These are phyloP conservation scores for Ceratocystis lukuohia DNA, from an alignment of 2,329 filamentous ascomycete genomes.

Conservation along the genomic window DNA sequence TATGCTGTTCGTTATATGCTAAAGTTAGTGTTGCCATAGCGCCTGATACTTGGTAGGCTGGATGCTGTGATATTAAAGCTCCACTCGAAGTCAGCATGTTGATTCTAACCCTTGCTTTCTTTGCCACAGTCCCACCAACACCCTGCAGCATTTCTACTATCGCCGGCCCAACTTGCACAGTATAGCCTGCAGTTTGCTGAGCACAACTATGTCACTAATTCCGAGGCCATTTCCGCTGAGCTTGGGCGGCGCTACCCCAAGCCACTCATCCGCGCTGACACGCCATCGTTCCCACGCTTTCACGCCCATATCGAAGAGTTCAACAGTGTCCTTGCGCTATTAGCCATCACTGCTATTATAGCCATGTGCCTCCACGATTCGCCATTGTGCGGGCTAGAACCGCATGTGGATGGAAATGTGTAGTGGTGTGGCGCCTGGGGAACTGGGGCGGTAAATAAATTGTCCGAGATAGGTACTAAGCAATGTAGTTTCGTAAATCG, in stretches of 20 bases:
- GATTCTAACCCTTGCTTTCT: too few relatives aligned
- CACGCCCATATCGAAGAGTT: slow-evolving; percentile 26
- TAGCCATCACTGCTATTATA: slow-evolving; percentile 38
- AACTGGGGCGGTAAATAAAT: slow-evolving; percentile 30
- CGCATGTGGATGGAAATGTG: slow-evolving; percentile 35
- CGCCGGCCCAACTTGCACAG: slow-evolving; percentile 34
- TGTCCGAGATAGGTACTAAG: slow-evolving; percentile 3
- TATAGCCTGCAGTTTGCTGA: slow-evolving; percentile 43
- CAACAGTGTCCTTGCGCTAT: slow-evolving; percentile 27
- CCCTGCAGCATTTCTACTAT: slow-evolving; percentile 31
- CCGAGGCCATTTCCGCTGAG: slow-evolving; percentile 41
- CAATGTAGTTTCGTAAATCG: too few relatives aligned
- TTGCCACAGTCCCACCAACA: neutral
- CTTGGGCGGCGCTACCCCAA: slow-evolving; percentile 47
- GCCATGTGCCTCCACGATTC: slow-evolving; percentile 36
- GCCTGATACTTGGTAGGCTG: slow-evolving; percentile 29
- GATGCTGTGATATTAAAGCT: slow-evolving; percentile 51
- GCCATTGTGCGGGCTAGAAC: slow-evolving; percentile 42
- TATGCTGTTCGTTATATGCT: slow-evolving; percentile 20
- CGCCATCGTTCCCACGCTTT: slow-evolving; percentile 35
- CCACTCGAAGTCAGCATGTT: slow-evolving; percentile 41
- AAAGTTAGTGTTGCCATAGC: neutral
- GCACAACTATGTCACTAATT: slow-evolving; percentile 51
- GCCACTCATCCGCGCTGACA: slow-evolving; percentile 45
- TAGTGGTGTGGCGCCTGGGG: slow-evolving; percentile 42